Evolutionary conservation across 257 asterid species (phyloP).

Genomic region (Cinchona pubescens): DNA sequence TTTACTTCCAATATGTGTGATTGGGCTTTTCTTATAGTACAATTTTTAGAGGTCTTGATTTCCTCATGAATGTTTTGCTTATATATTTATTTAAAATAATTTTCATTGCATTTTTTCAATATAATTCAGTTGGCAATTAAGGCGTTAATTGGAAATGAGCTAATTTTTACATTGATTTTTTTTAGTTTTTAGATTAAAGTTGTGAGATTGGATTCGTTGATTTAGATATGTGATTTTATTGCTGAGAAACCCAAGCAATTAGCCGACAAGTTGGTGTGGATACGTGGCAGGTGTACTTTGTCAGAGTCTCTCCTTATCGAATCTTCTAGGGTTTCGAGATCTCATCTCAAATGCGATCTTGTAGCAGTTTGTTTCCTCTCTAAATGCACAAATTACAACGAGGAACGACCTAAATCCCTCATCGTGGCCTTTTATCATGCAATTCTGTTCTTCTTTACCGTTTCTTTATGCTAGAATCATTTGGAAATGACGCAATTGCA

Average conservation of each 20-base stretch:
- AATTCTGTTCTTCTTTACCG: constrained; percentile 60
- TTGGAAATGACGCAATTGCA: constrained; percentile 55
- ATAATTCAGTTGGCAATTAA: constrained; percentile 1
- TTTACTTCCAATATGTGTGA: not conserved
- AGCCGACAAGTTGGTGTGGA: constrained; percentile 68
- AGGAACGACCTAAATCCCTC: constrained; percentile 68
- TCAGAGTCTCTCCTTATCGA: constrained; percentile 58
- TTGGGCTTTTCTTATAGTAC: not conserved
- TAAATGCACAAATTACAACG: constrained; percentile 51
- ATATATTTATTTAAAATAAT: not conserved
- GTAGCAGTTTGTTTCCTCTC: constrained; percentile 83
- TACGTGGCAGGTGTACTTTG: constrained; percentile 89
- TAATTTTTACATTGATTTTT: not conserved
- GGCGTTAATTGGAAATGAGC: constrained; percentile 8
- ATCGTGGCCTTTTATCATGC: constrained; percentile 72
- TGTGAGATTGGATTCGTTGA: constrained; percentile 68
- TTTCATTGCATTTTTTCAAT: too few species aligned
- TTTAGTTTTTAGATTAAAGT: not conserved
- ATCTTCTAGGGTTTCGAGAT: constrained; percentile 84
- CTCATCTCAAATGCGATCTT: too few species aligned
- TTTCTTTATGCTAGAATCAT: constrained; percentile 87
- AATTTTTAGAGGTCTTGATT: not conserved
- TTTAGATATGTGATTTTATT: constrained; percentile 84
- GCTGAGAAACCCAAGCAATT: constrained; percentile 61
- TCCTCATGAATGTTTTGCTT: not conserved